Evolutionary conservation across 1,284 basidiomycete species (phyloP), one percentile per base, ranked within the genome.

Genomic region (Pascua guehoae): DNA sequence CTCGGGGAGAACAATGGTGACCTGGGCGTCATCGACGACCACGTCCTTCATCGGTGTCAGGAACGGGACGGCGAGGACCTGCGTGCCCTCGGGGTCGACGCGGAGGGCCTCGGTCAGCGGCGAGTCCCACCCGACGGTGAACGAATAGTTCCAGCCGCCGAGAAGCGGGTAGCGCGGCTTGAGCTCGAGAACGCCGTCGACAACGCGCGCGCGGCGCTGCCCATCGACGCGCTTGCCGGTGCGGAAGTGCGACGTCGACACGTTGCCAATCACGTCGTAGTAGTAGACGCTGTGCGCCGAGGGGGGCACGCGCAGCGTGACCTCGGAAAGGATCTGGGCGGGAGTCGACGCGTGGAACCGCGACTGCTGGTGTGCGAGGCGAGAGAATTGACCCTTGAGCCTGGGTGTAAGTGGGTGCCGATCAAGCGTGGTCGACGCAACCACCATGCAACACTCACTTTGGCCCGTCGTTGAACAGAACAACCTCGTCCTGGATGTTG

Each of bases 81-180:
- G 47, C 55, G 54, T 72, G 17, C 53, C 61, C 42, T 84, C 84
- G 2, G 81, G 58, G 75, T 79, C 65, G 75, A 53, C 55, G 60
- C 69, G 74, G 44, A 81, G 57, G 16, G 69, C 73, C 68, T 92
- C 87, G n/a, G 75, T 80, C 47, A 96, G 80, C 17, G 90, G 87
- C 10, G 87, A 82, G 68, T 98, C 92, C 83, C 88, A 99, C 4
- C 96, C 96, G 12, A 98, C 81, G 7, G 88, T 91, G 78, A 95
- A 98, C 44, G 82, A 85, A 78, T 96, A 98, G 74, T 97, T 98
- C 96, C 96, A 99, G 16, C 95, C 93, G 37, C 96, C 96, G 60
- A 98, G 77, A 32, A 99, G 70, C 9, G 96, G 96, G 75, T 94
- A 99, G 41, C 96, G 84, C 0, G 96, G 95, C 47, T 82, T 82